A percentile compares a stretch with the other conserved stretches of the same genome.
Conservation (phyloP, 306 rosid species). For the Nissolia schottii region DNA sequence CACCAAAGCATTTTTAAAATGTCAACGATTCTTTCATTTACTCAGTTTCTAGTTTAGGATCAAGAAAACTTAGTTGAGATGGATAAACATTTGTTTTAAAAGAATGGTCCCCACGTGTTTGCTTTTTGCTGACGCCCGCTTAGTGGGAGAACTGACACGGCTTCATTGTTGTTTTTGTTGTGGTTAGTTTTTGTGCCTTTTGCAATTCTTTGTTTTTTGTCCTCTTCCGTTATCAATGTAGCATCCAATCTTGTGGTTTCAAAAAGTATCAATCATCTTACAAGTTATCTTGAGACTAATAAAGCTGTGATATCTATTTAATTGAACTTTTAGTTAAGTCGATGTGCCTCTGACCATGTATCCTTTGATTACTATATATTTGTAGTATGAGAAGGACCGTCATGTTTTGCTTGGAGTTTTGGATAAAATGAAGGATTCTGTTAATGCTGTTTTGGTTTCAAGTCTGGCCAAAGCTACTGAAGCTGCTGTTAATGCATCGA, state of each 20-base stretch:
- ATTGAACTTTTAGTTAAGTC: conserved; percentile 3
- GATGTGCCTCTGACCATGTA: neutral
- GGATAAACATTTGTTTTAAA: neutral
- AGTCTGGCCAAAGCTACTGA: conserved; percentile 51
- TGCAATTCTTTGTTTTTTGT: neutral
- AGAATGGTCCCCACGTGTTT: neutral
- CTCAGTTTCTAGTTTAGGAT: neutral
- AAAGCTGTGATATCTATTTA: neutral
- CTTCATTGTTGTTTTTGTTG: neutral
- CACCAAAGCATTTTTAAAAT: neutral
- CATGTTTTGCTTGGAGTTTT: conserved; percentile 27
- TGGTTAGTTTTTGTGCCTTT: neutral
- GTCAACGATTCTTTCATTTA: neutral
- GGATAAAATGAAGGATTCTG: conserved; percentile 56
- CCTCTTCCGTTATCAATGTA: neutral
- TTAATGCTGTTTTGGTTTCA: conserved; percentile 26
- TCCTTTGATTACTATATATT: conserved; percentile 6
- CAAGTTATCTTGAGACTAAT: neutral
- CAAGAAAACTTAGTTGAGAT: conserved; percentile 3
- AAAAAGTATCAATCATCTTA: neutral
- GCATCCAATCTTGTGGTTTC: conserved; percentile 1
- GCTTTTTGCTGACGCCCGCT: neutral
- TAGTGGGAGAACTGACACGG: neutral
- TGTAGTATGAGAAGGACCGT: conserved; percentile 57
- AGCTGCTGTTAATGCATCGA: conserved; percentile 33